Evolutionary conservation across 2,329 filamentous ascomycete species (phyloP).

Genomic region (Epicoccum sorghinum): DNA sequence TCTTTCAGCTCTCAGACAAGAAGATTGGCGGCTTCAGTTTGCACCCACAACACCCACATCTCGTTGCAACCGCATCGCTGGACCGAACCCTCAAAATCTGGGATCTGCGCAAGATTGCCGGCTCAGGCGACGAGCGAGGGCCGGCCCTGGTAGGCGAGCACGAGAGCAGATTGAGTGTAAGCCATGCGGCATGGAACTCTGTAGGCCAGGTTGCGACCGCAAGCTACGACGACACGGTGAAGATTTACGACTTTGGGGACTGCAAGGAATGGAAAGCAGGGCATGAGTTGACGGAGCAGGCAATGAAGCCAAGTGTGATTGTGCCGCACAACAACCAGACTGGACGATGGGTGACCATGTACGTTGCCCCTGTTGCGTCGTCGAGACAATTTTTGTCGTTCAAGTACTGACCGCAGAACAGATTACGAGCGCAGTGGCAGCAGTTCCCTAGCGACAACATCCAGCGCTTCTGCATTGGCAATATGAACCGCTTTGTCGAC

Average conservation of each 20-base stretch:
- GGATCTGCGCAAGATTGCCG: slow-evolving; percentile 82
- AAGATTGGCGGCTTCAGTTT: slow-evolving; percentile 95
- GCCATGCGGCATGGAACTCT: slow-evolving; percentile 87
- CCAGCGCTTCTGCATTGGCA: slow-evolving; percentile 89
- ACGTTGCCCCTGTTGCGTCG: slow-evolving; percentile 31
- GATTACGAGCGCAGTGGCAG: slow-evolving; percentile 88
- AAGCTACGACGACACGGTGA: slow-evolving; percentile 93
- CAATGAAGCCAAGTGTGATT: slow-evolving; percentile 71
- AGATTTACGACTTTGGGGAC: slow-evolving; percentile 79
- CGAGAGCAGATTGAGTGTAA: slow-evolving; percentile 81
- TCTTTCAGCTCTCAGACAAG: slow-evolving; percentile 82
- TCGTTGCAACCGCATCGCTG: slow-evolving; percentile 86
- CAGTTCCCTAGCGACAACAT: slow-evolving; percentile 75
- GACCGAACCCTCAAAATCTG: slow-evolving; percentile 90
- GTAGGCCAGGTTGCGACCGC: slow-evolving; percentile 88
- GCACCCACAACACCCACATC: slow-evolving; percentile 78
- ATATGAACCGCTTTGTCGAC: slow-evolving; percentile 98
- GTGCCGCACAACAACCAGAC: slow-evolving; percentile 95
- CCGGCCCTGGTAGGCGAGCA: slow-evolving; percentile 82
- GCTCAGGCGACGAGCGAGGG: slow-evolving; percentile 63
- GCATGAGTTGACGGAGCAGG: slow-evolving; percentile 63
- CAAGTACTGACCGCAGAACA: slow-evolving; percentile 35
- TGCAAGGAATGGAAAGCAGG: slow-evolving; percentile 57
- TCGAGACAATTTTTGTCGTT: not conserved
- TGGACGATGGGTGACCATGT: slow-evolving; percentile 89